These are phyloP conservation scores for Rachicladosporium sp. DNA, from an alignment of 2,329 filamentous ascomycete species.

Conservation along the genomic window DNA sequence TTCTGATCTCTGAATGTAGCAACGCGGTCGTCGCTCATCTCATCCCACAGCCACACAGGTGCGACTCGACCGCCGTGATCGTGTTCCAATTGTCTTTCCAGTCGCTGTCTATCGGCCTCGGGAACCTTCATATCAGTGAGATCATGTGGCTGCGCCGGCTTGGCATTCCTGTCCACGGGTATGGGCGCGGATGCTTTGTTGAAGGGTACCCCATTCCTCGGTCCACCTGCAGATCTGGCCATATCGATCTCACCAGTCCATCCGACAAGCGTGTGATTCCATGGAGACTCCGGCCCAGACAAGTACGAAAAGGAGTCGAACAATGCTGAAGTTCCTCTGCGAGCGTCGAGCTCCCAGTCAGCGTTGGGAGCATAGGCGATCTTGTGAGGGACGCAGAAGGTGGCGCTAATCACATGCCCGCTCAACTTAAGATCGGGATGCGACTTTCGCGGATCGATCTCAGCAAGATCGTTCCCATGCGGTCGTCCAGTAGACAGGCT, in stretches of 20 bases:
- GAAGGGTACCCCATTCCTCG: constrained; percentile 41
- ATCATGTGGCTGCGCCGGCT: constrained; percentile 22
- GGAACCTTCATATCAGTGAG: constrained; percentile 60
- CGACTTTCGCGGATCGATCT: constrained; percentile 41
- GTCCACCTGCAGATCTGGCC: constrained; percentile 13
- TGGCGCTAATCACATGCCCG: constrained; percentile 51
- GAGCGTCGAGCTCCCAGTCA: constrained; percentile 57
- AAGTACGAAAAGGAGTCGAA: constrained; percentile 86
- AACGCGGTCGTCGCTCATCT: constrained; percentile 52
- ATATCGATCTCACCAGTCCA: constrained; percentile 70
- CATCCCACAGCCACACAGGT: constrained; percentile 81
- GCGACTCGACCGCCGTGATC: constrained; percentile 66
- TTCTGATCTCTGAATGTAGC: constrained; percentile 68
- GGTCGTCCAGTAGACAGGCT: constrained; percentile 30
- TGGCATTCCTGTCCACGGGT: constrained; percentile 49
- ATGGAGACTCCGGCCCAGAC: constrained; percentile 68
- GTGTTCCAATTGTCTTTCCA: constrained; percentile 63
- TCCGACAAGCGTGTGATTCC: constrained; percentile 85
- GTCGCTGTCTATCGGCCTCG: constrained; percentile 53
- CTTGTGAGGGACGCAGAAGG: constrained; percentile 52
- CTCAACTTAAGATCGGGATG: constrained; percentile 47
- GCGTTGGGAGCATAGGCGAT: constrained; percentile 39
- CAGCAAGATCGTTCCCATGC: constrained; percentile 30
- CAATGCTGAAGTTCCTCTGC: constrained; percentile 78
- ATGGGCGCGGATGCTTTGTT: constrained; percentile 72